These are phyloP conservation scores for Aureobasidium sp. DNA, from an alignment of 2,329 filamentous ascomycete genomes.

Conservation along the genomic window DNA sequence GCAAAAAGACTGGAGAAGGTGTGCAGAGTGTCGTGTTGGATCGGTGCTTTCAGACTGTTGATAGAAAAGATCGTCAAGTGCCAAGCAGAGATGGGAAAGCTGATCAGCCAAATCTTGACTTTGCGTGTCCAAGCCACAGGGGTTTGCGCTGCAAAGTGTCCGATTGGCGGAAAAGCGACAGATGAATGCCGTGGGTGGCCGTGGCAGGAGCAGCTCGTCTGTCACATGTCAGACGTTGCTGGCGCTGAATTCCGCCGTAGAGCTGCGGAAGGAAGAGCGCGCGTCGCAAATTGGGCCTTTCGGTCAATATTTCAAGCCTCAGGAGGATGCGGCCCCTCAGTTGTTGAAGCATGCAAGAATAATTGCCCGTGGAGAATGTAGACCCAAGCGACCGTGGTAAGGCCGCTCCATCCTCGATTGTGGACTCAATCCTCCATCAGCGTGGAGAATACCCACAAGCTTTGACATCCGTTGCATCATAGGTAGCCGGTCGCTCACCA, in stretches of 20 bases:
- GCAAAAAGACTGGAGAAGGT: conserved; percentile 8
- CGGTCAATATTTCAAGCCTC: neutral
- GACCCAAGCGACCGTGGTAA: neutral
- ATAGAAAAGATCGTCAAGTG: conserved; percentile 7
- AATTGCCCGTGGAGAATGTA: neutral
- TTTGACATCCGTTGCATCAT: conserved; percentile 13
- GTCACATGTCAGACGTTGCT: neutral
- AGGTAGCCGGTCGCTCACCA: conserved; percentile 3
- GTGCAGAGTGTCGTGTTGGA: neutral
- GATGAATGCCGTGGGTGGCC: neutral
- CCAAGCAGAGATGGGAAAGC: neutral
- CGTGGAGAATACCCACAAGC: conserved; percentile 15
- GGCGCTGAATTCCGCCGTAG: neutral
- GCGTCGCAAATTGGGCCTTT: neutral
- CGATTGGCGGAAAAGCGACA: conserved; percentile 5
- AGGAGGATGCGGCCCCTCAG: conserved; percentile 5
- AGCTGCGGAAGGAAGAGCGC: neutral
- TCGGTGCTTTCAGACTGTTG: neutral
- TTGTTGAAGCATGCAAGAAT: neutral
- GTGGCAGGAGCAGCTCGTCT: neutral
- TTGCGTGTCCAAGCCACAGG: neutral
- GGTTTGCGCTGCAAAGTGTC: neutral
- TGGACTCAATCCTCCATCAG: conserved; percentile 2
- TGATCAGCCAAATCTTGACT: neutral
- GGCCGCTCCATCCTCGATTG: neutral